Conservation (phyloP, 2,329 filamentous ascomycete genomes). For the Bisporella sp. region DNA sequence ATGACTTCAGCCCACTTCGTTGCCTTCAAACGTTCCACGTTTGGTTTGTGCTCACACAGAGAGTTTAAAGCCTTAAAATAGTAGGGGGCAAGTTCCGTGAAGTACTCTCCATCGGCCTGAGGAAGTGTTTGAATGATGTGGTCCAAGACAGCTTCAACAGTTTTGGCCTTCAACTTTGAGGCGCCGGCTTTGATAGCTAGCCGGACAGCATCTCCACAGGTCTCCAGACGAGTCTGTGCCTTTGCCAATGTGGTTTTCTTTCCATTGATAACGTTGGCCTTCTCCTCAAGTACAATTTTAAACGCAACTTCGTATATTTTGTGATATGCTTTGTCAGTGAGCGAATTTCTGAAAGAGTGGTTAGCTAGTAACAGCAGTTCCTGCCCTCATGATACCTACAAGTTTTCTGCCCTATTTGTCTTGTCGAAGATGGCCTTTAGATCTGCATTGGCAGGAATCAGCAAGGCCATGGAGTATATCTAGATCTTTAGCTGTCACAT, state of each 20-base stretch:
- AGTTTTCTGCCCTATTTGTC: conserved; percentile 17
- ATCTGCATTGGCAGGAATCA: conserved; percentile 11
- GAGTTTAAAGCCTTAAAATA: conserved; percentile 71
- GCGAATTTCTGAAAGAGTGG: conserved; percentile 23
- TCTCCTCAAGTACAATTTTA: conserved; percentile 59
- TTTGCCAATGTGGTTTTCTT: conserved; percentile 43
- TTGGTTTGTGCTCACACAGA: conserved; percentile 65
- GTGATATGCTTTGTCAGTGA: conserved; percentile 75
- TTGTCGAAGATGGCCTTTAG: conserved; percentile 23
- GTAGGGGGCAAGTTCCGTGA: conserved; percentile 64
- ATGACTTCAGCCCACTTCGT: conserved; percentile 32
- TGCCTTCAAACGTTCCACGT: conserved; percentile 70
- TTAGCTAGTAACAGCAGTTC: conserved; percentile 7
- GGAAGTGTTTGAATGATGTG: conserved; percentile 74
- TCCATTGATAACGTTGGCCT: conserved; percentile 51
- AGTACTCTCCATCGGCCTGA: conserved; percentile 51
- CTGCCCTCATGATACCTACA: conserved; percentile 14
- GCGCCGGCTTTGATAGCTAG: conserved; percentile 64
- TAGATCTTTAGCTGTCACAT: no score
- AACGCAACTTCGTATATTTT: conserved; percentile 78
- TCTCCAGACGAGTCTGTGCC: conserved; percentile 51
- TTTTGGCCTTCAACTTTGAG: conserved; percentile 64
- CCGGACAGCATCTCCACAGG: conserved; percentile 66
- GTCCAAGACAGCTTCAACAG: conserved; percentile 69
- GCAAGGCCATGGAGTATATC: background rate